Evolutionary conservation across 164 flowering plant species (phyloP).

Genomic region (Tetracentron sinense): DNA sequence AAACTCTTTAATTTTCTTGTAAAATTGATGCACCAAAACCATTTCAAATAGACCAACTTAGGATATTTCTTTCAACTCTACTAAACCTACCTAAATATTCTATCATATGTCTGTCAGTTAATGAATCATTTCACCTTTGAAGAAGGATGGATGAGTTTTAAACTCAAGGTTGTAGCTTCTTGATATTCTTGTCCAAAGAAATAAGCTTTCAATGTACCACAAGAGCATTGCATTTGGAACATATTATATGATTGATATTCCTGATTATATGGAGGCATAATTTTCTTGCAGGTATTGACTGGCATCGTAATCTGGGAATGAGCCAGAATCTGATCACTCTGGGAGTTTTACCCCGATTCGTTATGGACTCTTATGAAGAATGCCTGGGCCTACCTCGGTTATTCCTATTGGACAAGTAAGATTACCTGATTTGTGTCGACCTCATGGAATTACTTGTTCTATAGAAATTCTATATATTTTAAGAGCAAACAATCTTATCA

Average conservation of each 20-base stretch:
- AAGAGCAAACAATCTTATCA: neutral
- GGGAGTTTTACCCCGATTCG: slow-evolving; percentile 90
- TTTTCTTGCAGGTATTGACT: slow-evolving; percentile 66
- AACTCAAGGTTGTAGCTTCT: neutral
- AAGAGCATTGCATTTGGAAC: neutral
- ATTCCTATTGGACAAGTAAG: slow-evolving; percentile 94
- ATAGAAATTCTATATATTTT: neutral
- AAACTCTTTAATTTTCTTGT: neutral
- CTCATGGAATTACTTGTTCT: neutral
- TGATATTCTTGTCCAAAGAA: neutral
- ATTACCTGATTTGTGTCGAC: slow-evolving; percentile 1
- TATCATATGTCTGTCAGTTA: neutral
- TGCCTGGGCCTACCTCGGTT: slow-evolving; percentile 93
- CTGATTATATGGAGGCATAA: neutral
- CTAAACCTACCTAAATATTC: neutral
- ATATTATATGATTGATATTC: neutral
- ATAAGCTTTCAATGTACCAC: neutral
- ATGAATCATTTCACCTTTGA: no score
- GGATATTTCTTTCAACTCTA: neutral
- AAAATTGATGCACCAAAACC: neutral
- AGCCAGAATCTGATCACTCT: slow-evolving; percentile 65
- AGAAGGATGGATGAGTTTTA: neutral
- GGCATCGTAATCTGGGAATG: slow-evolving; percentile 71
- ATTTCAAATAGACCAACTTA: no score
- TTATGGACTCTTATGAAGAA: slow-evolving; percentile 97